Conservation (phyloP, 225 moss, liverwort and hornwort species). For the Physcomitrellopsis africana region DNA sequence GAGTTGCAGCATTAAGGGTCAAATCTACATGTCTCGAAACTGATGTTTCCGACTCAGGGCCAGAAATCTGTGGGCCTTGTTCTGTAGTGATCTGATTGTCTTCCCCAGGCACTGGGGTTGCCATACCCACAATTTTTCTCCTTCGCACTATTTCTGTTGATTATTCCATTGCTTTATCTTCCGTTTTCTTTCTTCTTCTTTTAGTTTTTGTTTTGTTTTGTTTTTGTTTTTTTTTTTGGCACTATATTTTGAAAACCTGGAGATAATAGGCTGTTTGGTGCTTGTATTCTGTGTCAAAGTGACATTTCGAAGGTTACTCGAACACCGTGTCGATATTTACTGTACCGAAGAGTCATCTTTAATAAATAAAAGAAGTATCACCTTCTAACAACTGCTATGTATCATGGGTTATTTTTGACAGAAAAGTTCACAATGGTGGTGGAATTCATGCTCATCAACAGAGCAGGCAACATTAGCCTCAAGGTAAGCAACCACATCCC, state of each 20-base stretch:
- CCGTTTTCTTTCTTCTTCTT: background rate
- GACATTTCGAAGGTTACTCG: constrained; percentile 1
- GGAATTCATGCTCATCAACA: background rate
- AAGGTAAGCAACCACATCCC: background rate
- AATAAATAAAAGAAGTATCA: background rate
- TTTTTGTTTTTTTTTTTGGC: background rate
- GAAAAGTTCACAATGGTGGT: background rate
- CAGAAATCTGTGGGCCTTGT: constrained; percentile 34
- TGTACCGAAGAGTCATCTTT: background rate
- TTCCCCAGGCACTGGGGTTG: constrained; percentile 30
- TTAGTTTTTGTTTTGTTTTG: no score
- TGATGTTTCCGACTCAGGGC: constrained; percentile 36
- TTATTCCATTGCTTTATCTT: background rate
- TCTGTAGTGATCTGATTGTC: constrained; percentile 38
- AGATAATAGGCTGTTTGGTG: constrained; percentile 17
- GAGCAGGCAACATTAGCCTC: background rate
- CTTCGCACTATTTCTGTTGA: background rate
- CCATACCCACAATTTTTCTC: constrained; percentile 26
- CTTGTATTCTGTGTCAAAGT: constrained; percentile 18
- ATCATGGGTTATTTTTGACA: constrained; percentile 3
- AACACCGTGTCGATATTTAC: background rate
- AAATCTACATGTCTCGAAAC: constrained; percentile 34
- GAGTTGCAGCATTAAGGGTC: constrained; percentile 28
- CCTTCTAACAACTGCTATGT: background rate
- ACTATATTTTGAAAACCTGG: background rate